A percentile compares a stretch with the other conserved stretches of the same genome.
Conservation (phyloP, 78 protist species). For the slime mould (Dictyostelium discoideum) region DNA sequence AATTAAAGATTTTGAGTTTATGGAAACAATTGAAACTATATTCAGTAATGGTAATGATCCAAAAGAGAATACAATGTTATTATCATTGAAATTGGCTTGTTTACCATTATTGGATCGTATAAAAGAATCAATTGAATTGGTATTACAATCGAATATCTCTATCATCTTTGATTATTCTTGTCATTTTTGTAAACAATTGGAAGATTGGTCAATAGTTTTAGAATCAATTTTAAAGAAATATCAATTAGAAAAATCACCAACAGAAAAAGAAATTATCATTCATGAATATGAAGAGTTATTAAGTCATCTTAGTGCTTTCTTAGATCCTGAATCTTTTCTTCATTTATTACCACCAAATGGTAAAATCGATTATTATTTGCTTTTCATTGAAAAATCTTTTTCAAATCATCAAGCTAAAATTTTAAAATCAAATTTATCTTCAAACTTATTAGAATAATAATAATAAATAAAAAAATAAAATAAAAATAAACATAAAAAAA, state of each 20-base stretch:
- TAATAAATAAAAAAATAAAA: not conserved
- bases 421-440: conserved; percentile 19
- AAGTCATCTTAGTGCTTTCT: conserved; percentile 24
- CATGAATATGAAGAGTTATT: conserved; percentile 42
- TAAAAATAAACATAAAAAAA: not conserved
- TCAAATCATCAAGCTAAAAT: conserved; percentile 57
- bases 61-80: conserved; percentile 41
- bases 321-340: conserved; percentile 69
- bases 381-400: conserved; percentile 70
- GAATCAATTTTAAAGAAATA: conserved; percentile 11
- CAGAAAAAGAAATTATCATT: conserved; percentile 7
- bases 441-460: conserved; percentile 16
- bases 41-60: conserved; percentile 11
- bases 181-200: conserved; percentile 41
- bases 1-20: conserved; percentile 56
- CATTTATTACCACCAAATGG: conserved; percentile 63
- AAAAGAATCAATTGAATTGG: conserved; percentile 47
- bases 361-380: conserved; percentile 51
- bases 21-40: conserved; percentile 59
- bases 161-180: conserved; percentile 47
- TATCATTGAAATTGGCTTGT: conserved; percentile 43
- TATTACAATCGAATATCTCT: not conserved
- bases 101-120: conserved; percentile 41
- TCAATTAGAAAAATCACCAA: not conserved
- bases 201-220: conserved; percentile 48